Conservation (phyloP, 139 green algal genomes). For the Coccomyxa sp. region DNA sequence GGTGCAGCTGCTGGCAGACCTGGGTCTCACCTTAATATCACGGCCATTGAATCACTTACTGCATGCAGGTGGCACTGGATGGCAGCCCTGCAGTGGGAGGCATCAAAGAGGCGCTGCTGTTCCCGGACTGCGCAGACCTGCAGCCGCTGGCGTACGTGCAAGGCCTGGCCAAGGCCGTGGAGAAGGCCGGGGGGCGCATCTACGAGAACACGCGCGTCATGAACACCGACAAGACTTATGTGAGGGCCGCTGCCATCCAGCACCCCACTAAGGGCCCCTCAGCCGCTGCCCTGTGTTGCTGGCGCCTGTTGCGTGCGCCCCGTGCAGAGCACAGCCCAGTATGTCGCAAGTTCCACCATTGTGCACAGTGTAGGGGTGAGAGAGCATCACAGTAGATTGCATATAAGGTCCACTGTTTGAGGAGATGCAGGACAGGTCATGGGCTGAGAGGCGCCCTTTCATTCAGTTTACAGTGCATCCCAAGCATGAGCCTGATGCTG, state of each 20-base stretch:
- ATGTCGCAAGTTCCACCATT: not conserved
- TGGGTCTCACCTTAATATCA: not conserved
- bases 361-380: too few species aligned
- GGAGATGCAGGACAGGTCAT: too few species aligned
- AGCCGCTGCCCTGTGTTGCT: not conserved
- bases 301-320: not conserved
- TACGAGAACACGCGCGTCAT: constrained; percentile 45
- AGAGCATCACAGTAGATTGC: too few species aligned
- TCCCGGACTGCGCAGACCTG: constrained; percentile 40
- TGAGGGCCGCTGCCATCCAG: not conserved
- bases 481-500: not conserved
- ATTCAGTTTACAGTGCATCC: not conserved
- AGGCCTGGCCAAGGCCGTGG: constrained; percentile 38
- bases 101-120: constrained; percentile 1
- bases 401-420: too few species aligned
- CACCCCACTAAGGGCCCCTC: not conserved
- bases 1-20: not conserved
- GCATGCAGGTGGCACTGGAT: constrained; percentile 26
- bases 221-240: not conserved
- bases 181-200: constrained; percentile 42
- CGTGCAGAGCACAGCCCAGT: too few species aligned
- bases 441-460: too few species aligned
- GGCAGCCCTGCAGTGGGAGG: constrained; percentile 13
- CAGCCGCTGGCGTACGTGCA: constrained; percentile 55
- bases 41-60: not conserved